Evolutionary conservation across 1,284 basidiomycete genomes (phyloP).

Genomic region (Naganishia sp.): DNA sequence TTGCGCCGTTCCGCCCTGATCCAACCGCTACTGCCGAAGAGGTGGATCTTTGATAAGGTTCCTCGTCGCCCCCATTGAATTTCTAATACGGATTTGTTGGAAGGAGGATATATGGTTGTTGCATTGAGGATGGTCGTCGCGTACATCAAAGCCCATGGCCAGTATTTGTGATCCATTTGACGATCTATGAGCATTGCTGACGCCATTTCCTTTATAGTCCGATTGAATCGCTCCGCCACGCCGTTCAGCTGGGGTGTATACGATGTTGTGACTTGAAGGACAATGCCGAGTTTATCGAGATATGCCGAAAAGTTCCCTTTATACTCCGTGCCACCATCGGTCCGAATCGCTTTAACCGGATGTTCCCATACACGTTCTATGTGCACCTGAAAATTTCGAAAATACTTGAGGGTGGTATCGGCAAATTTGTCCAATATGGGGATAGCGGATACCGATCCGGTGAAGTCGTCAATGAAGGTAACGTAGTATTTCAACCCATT

Average conservation of each 20-base stretch:
- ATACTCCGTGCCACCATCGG: slow-evolving; percentile 52
- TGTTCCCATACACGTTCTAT: slow-evolving; percentile 39
- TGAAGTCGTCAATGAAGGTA: slow-evolving; percentile 51
- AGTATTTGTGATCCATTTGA: slow-evolving; percentile 26
- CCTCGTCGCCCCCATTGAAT: slow-evolving; percentile 5
- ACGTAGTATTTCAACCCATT: slow-evolving; percentile 49
- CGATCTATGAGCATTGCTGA: slow-evolving; percentile 27
- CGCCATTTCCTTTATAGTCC: slow-evolving; percentile 38
- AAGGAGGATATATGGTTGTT: neutral
- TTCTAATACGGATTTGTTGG: slow-evolving; percentile 3
- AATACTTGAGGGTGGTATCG: slow-evolving; percentile 42
- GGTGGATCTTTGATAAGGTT: slow-evolving; percentile 11
- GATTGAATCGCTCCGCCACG: slow-evolving; percentile 38
- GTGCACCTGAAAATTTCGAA: slow-evolving; percentile 47
- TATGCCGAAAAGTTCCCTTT: slow-evolving; percentile 41
- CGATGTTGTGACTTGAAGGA: slow-evolving; percentile 36
- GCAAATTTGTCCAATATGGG: slow-evolving; percentile 49
- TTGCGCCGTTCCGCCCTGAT: slow-evolving; percentile 2
- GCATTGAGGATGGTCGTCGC: slow-evolving; percentile 16
- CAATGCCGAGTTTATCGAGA: slow-evolving; percentile 41
- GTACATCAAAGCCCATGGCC: slow-evolving; percentile 32
- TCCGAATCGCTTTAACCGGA: slow-evolving; percentile 46
- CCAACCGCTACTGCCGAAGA: slow-evolving; percentile 19
- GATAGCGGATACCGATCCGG: slow-evolving; percentile 37
- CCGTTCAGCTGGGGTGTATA: slow-evolving; percentile 45